Conservation (phyloP, 1,284 basidiomycete species). For the Peniophora sp. region DNA sequence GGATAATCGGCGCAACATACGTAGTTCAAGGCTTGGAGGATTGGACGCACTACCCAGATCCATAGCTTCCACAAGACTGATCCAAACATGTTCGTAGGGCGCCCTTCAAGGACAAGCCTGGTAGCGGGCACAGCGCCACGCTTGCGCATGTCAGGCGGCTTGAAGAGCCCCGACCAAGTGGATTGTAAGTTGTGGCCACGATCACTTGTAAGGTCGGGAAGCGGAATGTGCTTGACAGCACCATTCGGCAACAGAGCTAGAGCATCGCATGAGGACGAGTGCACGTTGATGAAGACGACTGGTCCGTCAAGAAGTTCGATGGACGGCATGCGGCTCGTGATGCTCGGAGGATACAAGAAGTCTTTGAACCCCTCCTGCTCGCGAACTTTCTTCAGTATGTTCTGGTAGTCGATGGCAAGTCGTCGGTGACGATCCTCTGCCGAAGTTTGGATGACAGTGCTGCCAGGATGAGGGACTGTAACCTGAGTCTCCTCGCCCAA, state of each 20-base stretch:
- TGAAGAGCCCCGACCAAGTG: no score
- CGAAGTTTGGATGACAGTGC: background rate
- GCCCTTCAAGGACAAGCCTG: background rate
- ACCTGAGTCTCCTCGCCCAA: background rate
- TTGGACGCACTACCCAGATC: background rate
- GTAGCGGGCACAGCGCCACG: background rate
- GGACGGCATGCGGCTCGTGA: background rate
- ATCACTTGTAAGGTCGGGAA: background rate
- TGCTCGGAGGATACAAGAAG: conserved; percentile 1
- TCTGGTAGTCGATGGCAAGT: background rate
- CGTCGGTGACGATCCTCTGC: background rate
- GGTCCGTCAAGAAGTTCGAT: background rate
- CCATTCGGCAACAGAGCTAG: background rate
- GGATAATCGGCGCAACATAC: background rate
- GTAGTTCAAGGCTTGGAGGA: background rate
- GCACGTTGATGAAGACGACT: background rate
- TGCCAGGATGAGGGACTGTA: background rate
- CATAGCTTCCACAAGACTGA: background rate
- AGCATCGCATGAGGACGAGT: background rate
- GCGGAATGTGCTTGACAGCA: background rate
- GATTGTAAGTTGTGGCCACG: no score
- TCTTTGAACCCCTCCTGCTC: conserved; percentile 8
- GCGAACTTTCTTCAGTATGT: no score
- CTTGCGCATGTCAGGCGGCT: background rate
- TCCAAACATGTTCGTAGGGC: background rate